phyloP scores from a whole-genome alignment of 305 asterid genomes.

The Fraxinus latifolia region DNA sequence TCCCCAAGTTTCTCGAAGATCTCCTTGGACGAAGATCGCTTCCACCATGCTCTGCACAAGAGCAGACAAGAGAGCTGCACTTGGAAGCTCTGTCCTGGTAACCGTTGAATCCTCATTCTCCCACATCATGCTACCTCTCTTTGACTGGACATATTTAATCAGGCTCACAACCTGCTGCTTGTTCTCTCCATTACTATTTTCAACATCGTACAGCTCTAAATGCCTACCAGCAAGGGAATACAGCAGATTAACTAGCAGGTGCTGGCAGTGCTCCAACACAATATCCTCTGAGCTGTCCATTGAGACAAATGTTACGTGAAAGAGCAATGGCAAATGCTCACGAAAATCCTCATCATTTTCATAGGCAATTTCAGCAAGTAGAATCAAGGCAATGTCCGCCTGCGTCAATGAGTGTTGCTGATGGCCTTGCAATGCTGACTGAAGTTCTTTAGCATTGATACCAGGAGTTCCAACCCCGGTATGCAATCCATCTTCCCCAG shows the following conservation, averaged over 20 bases:
- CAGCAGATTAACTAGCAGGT: slow-evolving; percentile 85
- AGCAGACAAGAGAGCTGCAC: slow-evolving; percentile 98
- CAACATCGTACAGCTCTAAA: slow-evolving; percentile 91
- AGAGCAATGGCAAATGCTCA: slow-evolving; percentile 92
- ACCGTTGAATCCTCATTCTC: slow-evolving; percentile 96
- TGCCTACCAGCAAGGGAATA: slow-evolving; percentile 98
- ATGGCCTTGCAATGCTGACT: slow-evolving; percentile 98
- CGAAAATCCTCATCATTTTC: slow-evolving; percentile 99
- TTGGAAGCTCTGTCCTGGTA: slow-evolving; percentile 76
- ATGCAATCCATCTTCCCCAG: slow-evolving; percentile 90
- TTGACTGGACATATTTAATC: slow-evolving; percentile 94
- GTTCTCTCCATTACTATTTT: slow-evolving; percentile 95
- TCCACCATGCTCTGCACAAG: slow-evolving; percentile 99
- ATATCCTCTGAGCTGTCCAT: slow-evolving; percentile 99
- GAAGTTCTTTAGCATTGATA: slow-evolving; percentile 91
- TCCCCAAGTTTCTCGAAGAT: slow-evolving; percentile 98
- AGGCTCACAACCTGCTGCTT: slow-evolving; percentile 95
- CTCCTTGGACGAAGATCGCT: slow-evolving; percentile 98
- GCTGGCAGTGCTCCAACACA: slow-evolving; percentile 98
- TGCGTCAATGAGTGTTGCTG: slow-evolving; percentile 92
- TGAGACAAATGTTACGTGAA: slow-evolving; percentile 96
- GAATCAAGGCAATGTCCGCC: slow-evolving; percentile 91
- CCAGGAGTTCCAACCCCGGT: slow-evolving; percentile 63
- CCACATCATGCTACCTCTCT: slow-evolving; percentile 99
- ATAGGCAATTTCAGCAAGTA: slow-evolving; percentile 94